Evolutionary conservation across 2,329 filamentous ascomycete genomes (phyloP), one percentile per base, ranked within the genome.

Genomic region (Huntiella omanensis): DNA sequence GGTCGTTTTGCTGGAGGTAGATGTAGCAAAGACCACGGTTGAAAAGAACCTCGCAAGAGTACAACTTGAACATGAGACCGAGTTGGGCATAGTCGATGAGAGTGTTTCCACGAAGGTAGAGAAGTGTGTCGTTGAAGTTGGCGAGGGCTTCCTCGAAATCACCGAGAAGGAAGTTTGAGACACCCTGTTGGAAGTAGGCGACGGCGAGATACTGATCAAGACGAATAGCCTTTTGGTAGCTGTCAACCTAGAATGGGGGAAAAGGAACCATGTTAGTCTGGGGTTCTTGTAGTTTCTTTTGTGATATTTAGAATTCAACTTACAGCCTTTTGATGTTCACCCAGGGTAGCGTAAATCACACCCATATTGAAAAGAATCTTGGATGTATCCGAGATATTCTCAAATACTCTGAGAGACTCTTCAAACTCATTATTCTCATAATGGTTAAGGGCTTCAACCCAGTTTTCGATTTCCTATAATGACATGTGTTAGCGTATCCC

Each of bases 351-450:
- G 67, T 95, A 83, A 56, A 98, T 96, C 35, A 98, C 88, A 55
- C 91, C 91, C 63, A 88, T 92, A 59, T 98, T 98, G 70, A 98
- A 98, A 51, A 94, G 70, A 52, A 98, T 98, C 69, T 94, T 96
- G 55, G 91, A 95, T 0, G 91, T 98, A 60, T 96, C 91, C 51
- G 82, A 73, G 57, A 98, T 94, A 54, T 71, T 75, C 52, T 84
- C 82, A 59, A 98, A 96, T 51, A 83, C 75, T 55, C 70, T 74
- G 52, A 96, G 66, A 22, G 91, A 78, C 54, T 88, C 82, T 57
- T 96, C 88, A 64, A 93, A 96, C 58, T 98, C 85, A 65, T 94
- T 93, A 65, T 88, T 91, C 65, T 98, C 91, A 67, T 98, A 98
- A 59, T 80, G 80, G 55, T 69, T 77, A 47, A 98, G 76, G 63